Conservation (phyloP, 2,329 filamentous ascomycete species). For the Apiospora sp. region DNA sequence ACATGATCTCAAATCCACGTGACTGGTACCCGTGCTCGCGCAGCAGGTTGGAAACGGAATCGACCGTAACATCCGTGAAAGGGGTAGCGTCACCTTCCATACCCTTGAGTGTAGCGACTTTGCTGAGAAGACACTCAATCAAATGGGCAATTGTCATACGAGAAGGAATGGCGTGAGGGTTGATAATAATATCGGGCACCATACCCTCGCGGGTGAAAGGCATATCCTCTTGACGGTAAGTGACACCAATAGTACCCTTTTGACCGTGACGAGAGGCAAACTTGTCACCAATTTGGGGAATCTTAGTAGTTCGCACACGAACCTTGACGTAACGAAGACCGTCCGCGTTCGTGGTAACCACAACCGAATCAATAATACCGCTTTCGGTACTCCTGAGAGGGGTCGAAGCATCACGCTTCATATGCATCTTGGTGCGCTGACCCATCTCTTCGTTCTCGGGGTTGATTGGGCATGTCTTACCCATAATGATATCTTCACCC, state of each 20-base stretch:
- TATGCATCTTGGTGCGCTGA: constrained; percentile 87
- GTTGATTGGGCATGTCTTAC: constrained; percentile 95
- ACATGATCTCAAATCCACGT: constrained; percentile 97
- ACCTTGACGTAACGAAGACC: constrained; percentile 97
- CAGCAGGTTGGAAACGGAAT: constrained; percentile 86
- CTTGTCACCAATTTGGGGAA: constrained; percentile 98
- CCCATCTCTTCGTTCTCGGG: constrained; percentile 93
- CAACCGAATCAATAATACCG: constrained; percentile 92
- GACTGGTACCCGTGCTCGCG: constrained; percentile 94
- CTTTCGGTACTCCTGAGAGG: constrained; percentile 94
- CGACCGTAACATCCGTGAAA: constrained; percentile 97
- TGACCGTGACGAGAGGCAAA: constrained; percentile 99
- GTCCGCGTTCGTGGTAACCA: constrained; percentile 93
- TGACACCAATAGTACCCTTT: constrained; percentile 99
- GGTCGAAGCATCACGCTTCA: constrained; percentile 95
- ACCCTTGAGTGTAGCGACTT: constrained; percentile 91
- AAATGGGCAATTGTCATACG: constrained; percentile 99
- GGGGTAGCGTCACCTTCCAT: constrained; percentile 97
- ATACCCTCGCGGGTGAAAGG: constrained; percentile 93
- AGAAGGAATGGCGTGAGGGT: constrained; percentile 98
- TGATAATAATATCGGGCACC: constrained; percentile 96
- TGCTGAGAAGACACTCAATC: constrained; percentile 97
- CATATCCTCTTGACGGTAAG: constrained; percentile 98
- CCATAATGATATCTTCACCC: constrained; percentile 98
- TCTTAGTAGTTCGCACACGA: constrained; percentile 94